Evolutionary conservation across 805 yeast genomes (phyloP), one percentile per base, ranked within the genome.

Genomic region (Kazachstania viticola): DNA sequence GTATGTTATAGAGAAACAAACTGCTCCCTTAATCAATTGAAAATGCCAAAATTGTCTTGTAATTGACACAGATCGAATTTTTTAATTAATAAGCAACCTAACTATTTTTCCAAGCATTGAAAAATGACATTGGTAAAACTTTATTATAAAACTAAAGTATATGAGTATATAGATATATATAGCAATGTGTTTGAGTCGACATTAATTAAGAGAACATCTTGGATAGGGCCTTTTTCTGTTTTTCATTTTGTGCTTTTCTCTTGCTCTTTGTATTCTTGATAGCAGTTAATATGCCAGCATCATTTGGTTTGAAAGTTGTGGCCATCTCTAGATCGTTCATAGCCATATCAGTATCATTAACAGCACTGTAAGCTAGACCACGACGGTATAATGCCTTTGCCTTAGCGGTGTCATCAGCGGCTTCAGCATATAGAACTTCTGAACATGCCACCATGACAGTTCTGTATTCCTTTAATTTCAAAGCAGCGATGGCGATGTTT

Each of bases 371-470:
- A 1, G 91, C 95, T 49, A 69, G 61, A 23, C 93, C 95, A 55
- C 88, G 75, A 54, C 97, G 76, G 63, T 76, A 87, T 27, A 72
- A 61, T 0, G 95, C 96, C 62, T 87, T 87, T 13, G 94, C 83
- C 52, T 69, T 71, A 15, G 84, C 74, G 39, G 75, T 70, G 25
- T 71, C 79, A 34, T 72, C 81, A 4, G 75, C 60, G 3, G 42
- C 54, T 23, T 71, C 78, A 17, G 67, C 69, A 32, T 71, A 79
- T 24, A 82, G 60, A 1, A 82, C 95, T 18, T 71, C 72, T 1
- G 74, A 62, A 3, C 94, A 68, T 4, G 79, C 73, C 17, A 61
- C 57, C 29, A 81, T 55, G 0, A 75, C 73, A 21, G 65, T 71
- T 36, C 61, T 62, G 33, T 70, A 69, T 29, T 73, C 62, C 29